These are phyloP conservation scores for Sphagnum fallax DNA, from an alignment of 228 moss, liverwort and hornwort genomes.

Conservation along the genomic window DNA sequence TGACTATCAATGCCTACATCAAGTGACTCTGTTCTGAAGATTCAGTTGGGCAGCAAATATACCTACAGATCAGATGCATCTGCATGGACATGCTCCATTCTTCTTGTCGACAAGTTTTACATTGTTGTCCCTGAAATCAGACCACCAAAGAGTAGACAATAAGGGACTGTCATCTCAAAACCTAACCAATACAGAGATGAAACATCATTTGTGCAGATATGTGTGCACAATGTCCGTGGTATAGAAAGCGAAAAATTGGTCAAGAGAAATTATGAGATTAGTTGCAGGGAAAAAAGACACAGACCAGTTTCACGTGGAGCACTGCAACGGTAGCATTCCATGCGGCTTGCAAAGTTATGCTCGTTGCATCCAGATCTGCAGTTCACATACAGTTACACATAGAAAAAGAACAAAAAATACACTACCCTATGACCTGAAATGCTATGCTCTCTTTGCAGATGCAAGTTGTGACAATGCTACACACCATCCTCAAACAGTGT, in stretches of 20 bases:
- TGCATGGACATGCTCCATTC: neutral
- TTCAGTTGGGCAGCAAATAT: too few species aligned
- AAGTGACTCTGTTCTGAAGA: too few species aligned
- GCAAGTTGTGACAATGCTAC: too few species aligned
- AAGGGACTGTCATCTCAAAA: neutral
- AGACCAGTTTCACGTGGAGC: slow-evolving; percentile 51
- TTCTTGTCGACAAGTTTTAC: neutral
- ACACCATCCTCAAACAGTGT: too few species aligned
- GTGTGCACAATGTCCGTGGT: neutral
- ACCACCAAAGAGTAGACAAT: neutral
- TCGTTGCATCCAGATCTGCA: slow-evolving; percentile 50
- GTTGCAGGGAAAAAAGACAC: neutral
- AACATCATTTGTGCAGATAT: neutral
- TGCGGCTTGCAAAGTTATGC: slow-evolving; percentile 52
- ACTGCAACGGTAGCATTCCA: slow-evolving; percentile 58
- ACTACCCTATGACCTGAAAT: too few species aligned
- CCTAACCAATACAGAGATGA: neutral
- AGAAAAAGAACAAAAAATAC: too few species aligned
- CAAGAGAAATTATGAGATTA: neutral
- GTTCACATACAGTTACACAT: too few species aligned
- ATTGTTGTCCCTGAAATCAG: neutral
- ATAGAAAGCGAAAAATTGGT: neutral
- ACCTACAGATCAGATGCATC: too few species aligned
- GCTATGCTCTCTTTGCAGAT: too few species aligned
- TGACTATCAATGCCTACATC: too few species aligned